Conservation (phyloP, 1,139 yeast genomes). For the Yamadazyma buinensis region DNA sequence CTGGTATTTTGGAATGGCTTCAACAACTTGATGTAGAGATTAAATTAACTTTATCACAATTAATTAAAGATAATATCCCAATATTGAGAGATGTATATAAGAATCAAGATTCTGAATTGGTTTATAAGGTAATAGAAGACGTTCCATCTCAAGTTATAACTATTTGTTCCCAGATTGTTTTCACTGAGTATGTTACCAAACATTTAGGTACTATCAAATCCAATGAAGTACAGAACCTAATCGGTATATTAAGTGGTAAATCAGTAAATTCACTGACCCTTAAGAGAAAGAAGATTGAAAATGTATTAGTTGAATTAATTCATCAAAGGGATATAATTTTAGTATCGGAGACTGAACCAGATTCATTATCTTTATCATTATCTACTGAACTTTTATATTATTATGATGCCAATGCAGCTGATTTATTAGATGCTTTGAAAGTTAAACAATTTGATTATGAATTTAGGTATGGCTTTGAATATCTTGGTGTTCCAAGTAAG, state of each 20-base stretch:
- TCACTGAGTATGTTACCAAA: slow-evolving; percentile 34
- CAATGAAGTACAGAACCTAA: not conserved
- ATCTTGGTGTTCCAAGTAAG: slow-evolving; percentile 70
- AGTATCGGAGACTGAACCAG: slow-evolving; percentile 9
- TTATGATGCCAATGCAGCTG: slow-evolving; percentile 20
- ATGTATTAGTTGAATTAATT: slow-evolving; percentile 60
- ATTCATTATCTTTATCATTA: slow-evolving; percentile 12
- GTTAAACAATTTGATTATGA: slow-evolving; percentile 53
- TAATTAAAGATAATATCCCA: slow-evolving; percentile 11
- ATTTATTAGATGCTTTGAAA: slow-evolving; percentile 30
- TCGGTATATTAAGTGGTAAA: slow-evolving; percentile 4
- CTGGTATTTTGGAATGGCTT: slow-evolving; percentile 64
- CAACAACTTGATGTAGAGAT: slow-evolving; percentile 53
- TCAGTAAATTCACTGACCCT: slow-evolving; percentile 22
- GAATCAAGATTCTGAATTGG: slow-evolving; percentile 2
- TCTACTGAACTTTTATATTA: slow-evolving; percentile 48
- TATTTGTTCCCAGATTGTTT: slow-evolving; percentile 55
- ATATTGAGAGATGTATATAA: slow-evolving; percentile 12
- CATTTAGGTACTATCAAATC: not conserved
- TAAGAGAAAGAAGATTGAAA: slow-evolving; percentile 50
- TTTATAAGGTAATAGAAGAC: slow-evolving; percentile 12
- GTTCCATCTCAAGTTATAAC: slow-evolving; percentile 59
- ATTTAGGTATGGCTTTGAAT: slow-evolving; percentile 75
- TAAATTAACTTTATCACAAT: slow-evolving; percentile 42
- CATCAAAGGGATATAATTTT: slow-evolving; percentile 51